These are phyloP conservation scores for Aspergillus sojae DNA, from an alignment of 2,329 filamentous ascomycete genomes.

Conservation along the genomic window DNA sequence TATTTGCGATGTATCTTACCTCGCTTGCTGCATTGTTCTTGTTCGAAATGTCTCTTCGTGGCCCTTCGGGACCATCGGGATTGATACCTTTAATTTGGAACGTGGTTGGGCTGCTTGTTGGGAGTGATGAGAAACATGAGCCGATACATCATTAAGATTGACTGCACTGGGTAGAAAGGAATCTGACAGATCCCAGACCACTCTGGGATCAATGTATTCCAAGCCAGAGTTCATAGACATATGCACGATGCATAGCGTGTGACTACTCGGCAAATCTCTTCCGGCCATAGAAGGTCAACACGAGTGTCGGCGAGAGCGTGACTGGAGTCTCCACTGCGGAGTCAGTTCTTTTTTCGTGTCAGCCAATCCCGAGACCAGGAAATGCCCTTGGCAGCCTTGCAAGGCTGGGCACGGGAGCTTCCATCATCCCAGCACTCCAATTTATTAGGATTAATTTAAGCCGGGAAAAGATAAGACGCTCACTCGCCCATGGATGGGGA, in stretches of 20 bases:
- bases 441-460: too few species aligned
- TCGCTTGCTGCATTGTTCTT: background rate
- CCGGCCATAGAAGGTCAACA: background rate
- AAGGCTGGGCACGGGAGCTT: conserved; percentile 21
- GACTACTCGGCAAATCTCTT: conserved; percentile 3
- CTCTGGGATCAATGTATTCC: background rate
- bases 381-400: conserved; percentile 23
- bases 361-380: background rate
- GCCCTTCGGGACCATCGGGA: background rate
- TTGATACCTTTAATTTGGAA: conserved; percentile 3
- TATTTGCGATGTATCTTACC: background rate
- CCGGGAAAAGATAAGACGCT: too few species aligned
- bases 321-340: background rate
- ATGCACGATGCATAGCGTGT: background rate
- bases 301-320: background rate
- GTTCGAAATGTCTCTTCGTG: background rate
- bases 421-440: background rate
- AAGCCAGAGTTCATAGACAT: background rate
- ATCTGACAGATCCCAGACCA: background rate
- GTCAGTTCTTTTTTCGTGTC: background rate
- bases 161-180: background rate
- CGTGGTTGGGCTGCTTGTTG: conserved; percentile 2
- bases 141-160: background rate
- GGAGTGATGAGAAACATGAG: background rate
- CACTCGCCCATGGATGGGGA: background rate